These are phyloP conservation scores for Heliamphora exappendiculata DNA, from an alignment of 148 eudicot genomes.

Conservation along the genomic window DNA sequence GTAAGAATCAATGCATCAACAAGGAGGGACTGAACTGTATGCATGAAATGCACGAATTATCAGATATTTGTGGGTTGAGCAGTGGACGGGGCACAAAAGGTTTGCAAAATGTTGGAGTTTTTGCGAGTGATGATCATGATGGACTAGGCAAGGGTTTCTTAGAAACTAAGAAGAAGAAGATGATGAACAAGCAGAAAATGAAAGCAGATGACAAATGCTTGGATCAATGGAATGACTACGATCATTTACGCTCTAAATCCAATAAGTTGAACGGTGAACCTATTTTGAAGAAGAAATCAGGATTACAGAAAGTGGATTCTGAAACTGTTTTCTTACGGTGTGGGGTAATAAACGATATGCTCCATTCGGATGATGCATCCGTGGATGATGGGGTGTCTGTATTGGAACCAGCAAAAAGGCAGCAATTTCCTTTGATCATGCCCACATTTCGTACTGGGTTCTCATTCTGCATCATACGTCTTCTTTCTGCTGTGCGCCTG, in stretches of 20 bases:
- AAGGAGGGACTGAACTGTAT: slow-evolving; percentile 29
- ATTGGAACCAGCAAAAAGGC: not conserved
- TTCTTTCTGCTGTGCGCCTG: slow-evolving; percentile 76
- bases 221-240: slow-evolving; percentile 26
- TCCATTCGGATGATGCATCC: slow-evolving; percentile 34
- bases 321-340: not conserved
- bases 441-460: slow-evolving; percentile 62
- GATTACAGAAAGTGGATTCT: not conserved
- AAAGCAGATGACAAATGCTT: slow-evolving; percentile 26
- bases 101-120: slow-evolving; percentile 13
- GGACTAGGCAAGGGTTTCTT: not conserved
- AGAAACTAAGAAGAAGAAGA: slow-evolving; percentile 13
- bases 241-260: slow-evolving; percentile 23
- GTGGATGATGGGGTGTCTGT: slow-evolving; percentile 8
- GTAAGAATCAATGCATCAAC: slow-evolving; percentile 17
- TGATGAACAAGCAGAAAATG: slow-evolving; percentile 40
- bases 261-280: slow-evolving; percentile 32
- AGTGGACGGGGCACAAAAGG: slow-evolving; percentile 17
- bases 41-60: slow-evolving; percentile 12
- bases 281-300: slow-evolving; percentile 32
- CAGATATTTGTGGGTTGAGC: slow-evolving; percentile 7
- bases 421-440: slow-evolving; percentile 30
- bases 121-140: slow-evolving; percentile 18
- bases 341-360: not conserved
- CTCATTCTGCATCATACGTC: slow-evolving; percentile 68